Percentiles rank a stretch among this genome's conserved stretches.
Evolutionary conservation across 179 eudicot genomes (phyloP).

Genomic region (Silene coronaria): DNA sequence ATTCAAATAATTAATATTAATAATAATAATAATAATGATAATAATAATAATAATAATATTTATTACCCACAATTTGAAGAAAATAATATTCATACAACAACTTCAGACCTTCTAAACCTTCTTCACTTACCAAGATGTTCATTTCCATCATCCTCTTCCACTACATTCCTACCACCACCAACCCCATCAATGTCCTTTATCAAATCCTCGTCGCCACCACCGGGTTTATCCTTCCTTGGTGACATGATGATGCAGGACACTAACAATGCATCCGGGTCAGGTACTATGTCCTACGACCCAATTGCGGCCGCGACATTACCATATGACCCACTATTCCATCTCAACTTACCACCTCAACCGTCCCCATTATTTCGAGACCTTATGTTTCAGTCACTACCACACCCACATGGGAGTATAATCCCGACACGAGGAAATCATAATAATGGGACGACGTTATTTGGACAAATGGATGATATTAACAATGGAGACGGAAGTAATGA

Average conservation of each 20-base stretch:
- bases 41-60: slow-evolving; percentile 10
- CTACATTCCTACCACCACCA: neutral
- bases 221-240: slow-evolving; percentile 41
- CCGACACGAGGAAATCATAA: slow-evolving; percentile 3
- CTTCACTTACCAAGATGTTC: slow-evolving; percentile 35
- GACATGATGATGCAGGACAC: slow-evolving; percentile 12
- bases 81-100: slow-evolving; percentile 12
- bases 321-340: slow-evolving; percentile 56
- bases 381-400: slow-evolving; percentile 53
- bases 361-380: slow-evolving; percentile 53
- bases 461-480: slow-evolving; percentile 30
- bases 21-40: neutral
- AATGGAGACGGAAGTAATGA: slow-evolving; percentile 19
- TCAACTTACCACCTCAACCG: slow-evolving; percentile 63
- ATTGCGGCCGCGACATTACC: slow-evolving; percentile 17
- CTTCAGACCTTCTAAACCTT: slow-evolving; percentile 33
- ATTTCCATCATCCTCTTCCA: slow-evolving; percentile 14
- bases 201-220: slow-evolving; percentile 12
- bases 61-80: slow-evolving; percentile 21
- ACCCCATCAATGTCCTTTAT: slow-evolving; percentile 21
- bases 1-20: too few relatives aligned
- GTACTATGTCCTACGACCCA: slow-evolving; percentile 16
- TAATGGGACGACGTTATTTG: slow-evolving; percentile 38
- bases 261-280: neutral
- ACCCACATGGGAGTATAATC: slow-evolving; percentile 13